Conservation (phyloP, 164 flowering plant species). For the Santalum album region DNA sequence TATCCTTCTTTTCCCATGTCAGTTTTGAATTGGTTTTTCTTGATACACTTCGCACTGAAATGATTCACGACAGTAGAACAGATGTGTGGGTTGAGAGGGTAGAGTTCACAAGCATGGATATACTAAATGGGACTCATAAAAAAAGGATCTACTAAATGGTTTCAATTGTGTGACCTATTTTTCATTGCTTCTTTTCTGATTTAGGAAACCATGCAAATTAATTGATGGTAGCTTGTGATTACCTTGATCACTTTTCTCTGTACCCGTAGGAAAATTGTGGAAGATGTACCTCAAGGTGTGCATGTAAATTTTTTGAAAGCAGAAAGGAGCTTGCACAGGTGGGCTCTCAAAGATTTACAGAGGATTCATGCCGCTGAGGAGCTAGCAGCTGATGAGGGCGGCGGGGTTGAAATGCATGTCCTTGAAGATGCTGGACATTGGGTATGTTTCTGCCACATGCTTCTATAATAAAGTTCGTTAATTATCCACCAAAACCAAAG, state of each 20-base stretch:
- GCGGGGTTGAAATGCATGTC: constrained; percentile 91
- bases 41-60: too few species aligned
- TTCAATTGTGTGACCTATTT: too few species aligned
- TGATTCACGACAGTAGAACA: too few species aligned
- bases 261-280: constrained; percentile 65
- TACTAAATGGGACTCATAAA: too few species aligned
- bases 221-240: neutral
- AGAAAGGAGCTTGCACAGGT: constrained; percentile 87
- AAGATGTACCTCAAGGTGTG: constrained; percentile 83
- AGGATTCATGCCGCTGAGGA: constrained; percentile 92
- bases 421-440: constrained; percentile 99
- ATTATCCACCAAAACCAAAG: too few species aligned
- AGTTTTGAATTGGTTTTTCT: too few species aligned
- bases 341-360: constrained; percentile 92
- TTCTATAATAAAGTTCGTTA: too few species aligned
- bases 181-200: neutral
- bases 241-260: neutral
- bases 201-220: neutral
- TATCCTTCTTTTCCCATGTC: neutral
- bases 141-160: too few species aligned
- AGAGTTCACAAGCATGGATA: too few species aligned
- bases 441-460: constrained; percentile 56
- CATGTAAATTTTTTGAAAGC: constrained; percentile 91
- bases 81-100: too few species aligned
- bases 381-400: constrained; percentile 77